Evolutionary conservation across 768 basidiomycete species (phyloP).

Genomic region (Hygrophoropsis aurantiaca): DNA sequence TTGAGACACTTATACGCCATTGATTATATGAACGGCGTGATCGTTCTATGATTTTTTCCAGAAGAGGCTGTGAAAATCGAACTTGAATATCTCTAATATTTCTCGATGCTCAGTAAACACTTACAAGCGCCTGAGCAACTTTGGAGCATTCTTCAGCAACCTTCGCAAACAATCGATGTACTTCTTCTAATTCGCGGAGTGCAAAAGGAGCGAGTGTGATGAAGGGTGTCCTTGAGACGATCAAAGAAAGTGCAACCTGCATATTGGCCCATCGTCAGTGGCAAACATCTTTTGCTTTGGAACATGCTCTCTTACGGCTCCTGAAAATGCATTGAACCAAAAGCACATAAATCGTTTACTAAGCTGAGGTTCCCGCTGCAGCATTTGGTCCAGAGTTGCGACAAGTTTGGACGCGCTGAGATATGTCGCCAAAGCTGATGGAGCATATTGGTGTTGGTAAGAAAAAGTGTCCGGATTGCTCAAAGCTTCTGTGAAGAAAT

Average conservation of each 20-base stretch:
- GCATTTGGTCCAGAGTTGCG: constrained; percentile 53
- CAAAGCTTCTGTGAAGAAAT: constrained; percentile 67
- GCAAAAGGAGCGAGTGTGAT: constrained; percentile 59
- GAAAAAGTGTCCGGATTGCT: constrained; percentile 52
- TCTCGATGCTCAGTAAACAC: constrained; percentile 21
- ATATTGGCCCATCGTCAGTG: not conserved
- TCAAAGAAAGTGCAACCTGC: constrained; percentile 63
- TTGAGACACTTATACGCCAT: constrained; percentile 28
- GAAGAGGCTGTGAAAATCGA: constrained; percentile 41
- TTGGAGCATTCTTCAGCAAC: constrained; percentile 61
- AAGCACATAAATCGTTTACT: constrained; percentile 67
- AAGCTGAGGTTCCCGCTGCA: constrained; percentile 57
- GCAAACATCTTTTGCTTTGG: not conserved
- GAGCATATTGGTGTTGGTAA: constrained; percentile 60
- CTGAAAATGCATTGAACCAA: constrained; percentile 76
- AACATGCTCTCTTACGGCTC: constrained; percentile 48
- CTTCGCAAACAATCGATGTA: constrained; percentile 54
- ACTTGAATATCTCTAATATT: not conserved
- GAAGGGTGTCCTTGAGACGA: constrained; percentile 62
- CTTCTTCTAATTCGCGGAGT: constrained; percentile 58
- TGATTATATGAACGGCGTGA: constrained; percentile 46
- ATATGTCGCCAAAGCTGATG: constrained; percentile 71
- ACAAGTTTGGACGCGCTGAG: constrained; percentile 58
- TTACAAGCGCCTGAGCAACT: constrained; percentile 57
- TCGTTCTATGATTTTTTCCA: constrained; percentile 56